Evolutionary conservation across 2,329 filamentous ascomycete genomes (phyloP).

Genomic region (Rugonectria rugulosa): DNA sequence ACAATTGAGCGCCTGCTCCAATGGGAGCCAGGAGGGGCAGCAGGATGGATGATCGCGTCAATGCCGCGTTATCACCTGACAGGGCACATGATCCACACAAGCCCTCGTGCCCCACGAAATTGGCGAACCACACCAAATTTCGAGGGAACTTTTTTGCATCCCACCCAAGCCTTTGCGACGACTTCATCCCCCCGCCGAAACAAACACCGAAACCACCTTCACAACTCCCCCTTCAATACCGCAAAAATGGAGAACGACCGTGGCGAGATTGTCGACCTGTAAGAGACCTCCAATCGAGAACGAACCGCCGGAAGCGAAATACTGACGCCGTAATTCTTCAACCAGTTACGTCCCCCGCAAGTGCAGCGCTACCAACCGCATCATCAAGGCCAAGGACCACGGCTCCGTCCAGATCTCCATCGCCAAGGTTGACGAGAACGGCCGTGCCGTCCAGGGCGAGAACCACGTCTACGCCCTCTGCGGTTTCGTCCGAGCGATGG

Average conservation of each 20-base stretch:
- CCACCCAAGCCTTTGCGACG: constrained; percentile 42
- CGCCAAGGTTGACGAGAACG: constrained; percentile 99
- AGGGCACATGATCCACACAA: constrained; percentile 44
- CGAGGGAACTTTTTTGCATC: constrained; percentile 38
- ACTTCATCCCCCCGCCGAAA: constrained; percentile 41
- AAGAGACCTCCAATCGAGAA: constrained; percentile 53
- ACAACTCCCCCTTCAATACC: constrained; percentile 41
- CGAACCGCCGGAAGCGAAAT: constrained; percentile 26
- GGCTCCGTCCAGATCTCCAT: constrained; percentile 96
- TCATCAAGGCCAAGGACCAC: constrained; percentile 99
- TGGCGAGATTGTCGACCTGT: constrained; percentile 99
- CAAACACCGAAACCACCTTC: constrained; percentile 41
- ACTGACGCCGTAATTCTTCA: constrained; percentile 36
- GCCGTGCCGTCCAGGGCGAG: constrained; percentile 90
- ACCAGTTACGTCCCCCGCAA: constrained; percentile 95
- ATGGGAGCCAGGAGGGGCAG: not conserved
- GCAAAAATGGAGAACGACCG: constrained; percentile 99
- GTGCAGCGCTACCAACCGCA: constrained; percentile 98
- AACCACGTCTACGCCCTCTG: constrained; percentile 97
- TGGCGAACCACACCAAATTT: constrained; percentile 46
- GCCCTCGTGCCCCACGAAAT: constrained; percentile 50
- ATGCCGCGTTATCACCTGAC: constrained; percentile 47
- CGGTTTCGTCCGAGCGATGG: constrained; percentile 97
- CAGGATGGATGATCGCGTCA: constrained; percentile 36
- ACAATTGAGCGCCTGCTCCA: constrained; percentile 12